Percentiles rank a stretch among this genome's conserved stretches.
phyloP scores from a whole-genome alignment of 1,284 basidiomycete genomes.

The Apiotrichum gracile region DNA sequence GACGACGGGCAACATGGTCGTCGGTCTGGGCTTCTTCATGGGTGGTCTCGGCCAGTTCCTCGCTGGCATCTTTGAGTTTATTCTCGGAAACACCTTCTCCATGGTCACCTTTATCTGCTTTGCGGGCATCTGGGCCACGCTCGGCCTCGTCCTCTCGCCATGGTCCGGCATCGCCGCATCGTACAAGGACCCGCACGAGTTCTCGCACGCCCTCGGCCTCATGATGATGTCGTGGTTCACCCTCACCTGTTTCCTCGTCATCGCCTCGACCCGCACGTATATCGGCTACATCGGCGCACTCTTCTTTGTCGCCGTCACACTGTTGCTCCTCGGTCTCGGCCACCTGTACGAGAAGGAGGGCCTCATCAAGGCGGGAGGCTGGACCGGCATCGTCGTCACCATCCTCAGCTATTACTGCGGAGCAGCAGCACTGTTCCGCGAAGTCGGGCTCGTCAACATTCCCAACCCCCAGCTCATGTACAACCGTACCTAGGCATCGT shows the following conservation, averaged over 20 bases:
- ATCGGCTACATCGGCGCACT: slow-evolving; percentile 40
- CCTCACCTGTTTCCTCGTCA: slow-evolving; percentile 15
- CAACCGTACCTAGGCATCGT: too few species aligned
- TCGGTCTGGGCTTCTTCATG: slow-evolving; percentile 65
- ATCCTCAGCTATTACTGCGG: slow-evolving; percentile 22
- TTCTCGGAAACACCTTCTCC: slow-evolving; percentile 55
- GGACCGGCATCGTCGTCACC: slow-evolving; percentile 51
- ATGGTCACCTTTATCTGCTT: slow-evolving; percentile 49
- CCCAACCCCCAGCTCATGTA: too few species aligned
- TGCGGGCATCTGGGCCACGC: background rate
- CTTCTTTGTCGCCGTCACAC: slow-evolving; percentile 55
- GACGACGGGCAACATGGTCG: slow-evolving; percentile 35
- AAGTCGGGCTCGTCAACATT: background rate
- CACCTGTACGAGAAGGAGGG: slow-evolving; percentile 13
- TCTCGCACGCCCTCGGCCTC: slow-evolving; percentile 44
- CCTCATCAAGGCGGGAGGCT: slow-evolving; percentile 53
- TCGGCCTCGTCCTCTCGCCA: background rate
- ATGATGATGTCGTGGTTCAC: slow-evolving; percentile 25
- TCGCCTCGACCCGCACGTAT: slow-evolving; percentile 60
- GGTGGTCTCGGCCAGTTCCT: slow-evolving; percentile 65
- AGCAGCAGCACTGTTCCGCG: background rate
- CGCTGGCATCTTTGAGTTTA: slow-evolving; percentile 53
- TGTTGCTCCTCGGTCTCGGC: slow-evolving; percentile 34
- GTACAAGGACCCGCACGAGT: background rate
- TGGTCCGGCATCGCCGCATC: background rate